Base-by-base conservation (phyloP, 2,329 filamentous ascomycete species). In the Rhynchosporium graminicola region DNA sequence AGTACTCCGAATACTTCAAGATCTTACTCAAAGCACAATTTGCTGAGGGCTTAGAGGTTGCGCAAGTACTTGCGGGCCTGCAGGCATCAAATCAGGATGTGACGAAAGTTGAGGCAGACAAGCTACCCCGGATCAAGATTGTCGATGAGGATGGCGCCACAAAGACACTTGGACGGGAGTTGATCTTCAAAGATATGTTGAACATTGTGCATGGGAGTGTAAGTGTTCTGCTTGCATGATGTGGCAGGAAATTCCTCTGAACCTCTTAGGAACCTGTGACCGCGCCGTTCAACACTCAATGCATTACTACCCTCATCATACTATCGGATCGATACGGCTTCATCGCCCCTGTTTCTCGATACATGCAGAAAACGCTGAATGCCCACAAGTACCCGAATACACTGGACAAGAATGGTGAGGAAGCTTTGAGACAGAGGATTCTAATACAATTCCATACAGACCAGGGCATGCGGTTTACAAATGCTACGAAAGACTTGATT, bases 311-410 rank as follows among this genome's bases (percentile, higher is more conserved):
- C 1, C 77, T 92, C 46, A 85, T 87, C 46, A 82, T 91, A 57
- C 82, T 91, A 61, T 88, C 89, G 9, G 90, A 92, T 74, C 84
- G 88, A 50, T 92, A 91, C 74, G 87, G 89, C 75, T 88, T 87
- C 63, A 76, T 85, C 1, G 73, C 78, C 2, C 73, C 79, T 10
- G 80, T 91, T 1, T 78, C 82, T 8, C 78, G 77, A 52, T 84
- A 85, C 65, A 74, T 88, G 20, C 79, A 79, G 73, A 75, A 13
- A 73, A 78, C 10, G 70, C 80, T 66, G 46, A 67, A 60, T 46
- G 83, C 79, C 69, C 81, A 83, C 71, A 84, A 81, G 70, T 87
- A 83, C 79, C 83, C 83, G 0, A 65, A 76, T 45, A 82, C 80
- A 7, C 72, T 78, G 51, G 76, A 73, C 33, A 72, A 77, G 1